Evolutionary conservation across 495 filamentous ascomycete species (phyloP), one percentile per base, ranked within the genome.

Genomic region (Penicillium cinerascens): DNA sequence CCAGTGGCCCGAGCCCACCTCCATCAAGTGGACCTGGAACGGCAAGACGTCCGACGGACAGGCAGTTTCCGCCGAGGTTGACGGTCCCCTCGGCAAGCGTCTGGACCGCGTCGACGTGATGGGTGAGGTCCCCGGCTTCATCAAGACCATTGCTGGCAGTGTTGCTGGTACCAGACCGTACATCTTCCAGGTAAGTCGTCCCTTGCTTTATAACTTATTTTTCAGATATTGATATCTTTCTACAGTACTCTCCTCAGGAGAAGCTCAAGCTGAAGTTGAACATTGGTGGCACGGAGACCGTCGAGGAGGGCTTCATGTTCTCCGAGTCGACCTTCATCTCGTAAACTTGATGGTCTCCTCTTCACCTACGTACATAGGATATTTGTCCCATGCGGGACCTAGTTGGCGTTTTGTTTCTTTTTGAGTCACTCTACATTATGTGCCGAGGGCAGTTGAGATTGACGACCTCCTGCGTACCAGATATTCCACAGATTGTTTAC

Each of bases 311-410:
- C 45, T 70, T 56, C 23, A 61, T 92, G 49, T 93, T 92, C 71
- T 79, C 78, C 38, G 92, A 97, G 72, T 89, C 92, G 1, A 95
- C 90, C 26, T 97, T 96, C 77, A 96, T 97, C 72, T 91, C 86
- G 15, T 86, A 64, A 60, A 35, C 40, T 27, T 7, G 21, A 15
- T 45, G 21, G 16, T 45, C 25, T 21, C 16, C n/a, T 45, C 52
- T 35, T 22, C 45, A 49, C 42, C 50, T 44, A 57, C 68, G 68
- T 72, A 72, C 56, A 72, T 72, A 67, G 60, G 61, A 61, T 58
- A 58, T 63, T 56, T 44, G 56, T 51, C 49, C 29, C 16, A 37
- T 58, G 44, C 47, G 51, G 53, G 51, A 44, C 44, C 42, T 51
- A 49, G 48, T 49, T 56, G 49, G 53, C 56, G 57, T 52, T 60